Conservation (phyloP, 2,329 filamentous ascomycete species). For the Hypoxylon sp. region DNA sequence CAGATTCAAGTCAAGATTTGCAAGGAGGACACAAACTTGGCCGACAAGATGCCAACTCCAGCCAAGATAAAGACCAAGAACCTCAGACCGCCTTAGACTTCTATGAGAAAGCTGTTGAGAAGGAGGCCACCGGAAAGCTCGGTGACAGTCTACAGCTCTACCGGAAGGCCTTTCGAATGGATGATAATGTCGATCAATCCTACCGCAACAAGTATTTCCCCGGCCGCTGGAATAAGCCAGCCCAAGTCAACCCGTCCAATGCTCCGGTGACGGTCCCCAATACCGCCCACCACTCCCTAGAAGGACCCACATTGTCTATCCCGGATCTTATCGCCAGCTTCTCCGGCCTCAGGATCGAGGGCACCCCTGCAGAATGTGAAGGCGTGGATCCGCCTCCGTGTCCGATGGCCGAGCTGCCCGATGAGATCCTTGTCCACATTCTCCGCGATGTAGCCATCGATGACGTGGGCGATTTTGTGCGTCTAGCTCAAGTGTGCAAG, state of each 20-base stretch:
- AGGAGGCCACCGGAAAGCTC: constrained; percentile 82
- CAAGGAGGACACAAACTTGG: constrained; percentile 34
- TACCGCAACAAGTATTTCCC: constrained; percentile 95
- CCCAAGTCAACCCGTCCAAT: constrained; percentile 49
- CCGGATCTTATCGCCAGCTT: constrained; percentile 81
- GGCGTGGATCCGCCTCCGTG: constrained; percentile 78
- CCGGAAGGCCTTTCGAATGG: constrained; percentile 90
- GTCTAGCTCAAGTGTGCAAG: constrained; percentile 84
- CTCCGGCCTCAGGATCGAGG: constrained; percentile 72
- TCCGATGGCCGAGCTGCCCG: constrained; percentile 78
- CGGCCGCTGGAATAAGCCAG: constrained; percentile 61
- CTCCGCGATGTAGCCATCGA: constrained; percentile 73
- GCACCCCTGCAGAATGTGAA: constrained; percentile 73
- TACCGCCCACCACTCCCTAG: constrained; percentile 64
- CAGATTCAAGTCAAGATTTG: constrained; percentile 30
- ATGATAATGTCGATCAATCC: constrained; percentile 80
- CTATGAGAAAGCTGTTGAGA: constrained; percentile 90
- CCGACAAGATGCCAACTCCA: constrained; percentile 15
- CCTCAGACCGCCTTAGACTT: constrained; percentile 78
- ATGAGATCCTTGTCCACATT: constrained; percentile 86
- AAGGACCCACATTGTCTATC: constrained; percentile 63
- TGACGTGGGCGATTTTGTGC: constrained; percentile 80
- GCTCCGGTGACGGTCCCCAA: constrained; percentile 60
- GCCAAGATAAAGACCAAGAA: constrained; percentile 39
- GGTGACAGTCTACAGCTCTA: constrained; percentile 91